phyloP scores from a whole-genome alignment of 306 rosid genomes.

The Hippophae tibetana region DNA sequence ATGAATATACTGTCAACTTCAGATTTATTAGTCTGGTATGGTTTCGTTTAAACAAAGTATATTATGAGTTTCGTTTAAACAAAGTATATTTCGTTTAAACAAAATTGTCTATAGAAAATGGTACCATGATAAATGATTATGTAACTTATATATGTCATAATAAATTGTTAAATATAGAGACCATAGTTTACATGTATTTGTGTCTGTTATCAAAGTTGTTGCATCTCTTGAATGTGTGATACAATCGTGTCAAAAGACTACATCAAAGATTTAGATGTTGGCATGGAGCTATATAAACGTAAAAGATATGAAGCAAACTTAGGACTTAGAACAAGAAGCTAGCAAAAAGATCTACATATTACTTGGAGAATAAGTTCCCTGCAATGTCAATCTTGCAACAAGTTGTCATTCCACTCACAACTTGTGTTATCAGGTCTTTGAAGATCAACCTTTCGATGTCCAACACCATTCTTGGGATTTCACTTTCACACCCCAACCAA shows the following conservation, averaged over 20 bases:
- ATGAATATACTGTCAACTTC: too few species aligned
- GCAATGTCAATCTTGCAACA: conserved; percentile 31
- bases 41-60: too few species aligned
- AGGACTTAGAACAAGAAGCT: conserved; percentile 1
- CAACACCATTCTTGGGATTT: conserved; percentile 57
- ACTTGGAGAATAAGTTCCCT: conserved; percentile 37
- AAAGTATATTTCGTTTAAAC: too few species aligned
- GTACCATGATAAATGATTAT: too few species aligned
- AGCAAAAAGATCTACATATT: conserved; percentile 15
- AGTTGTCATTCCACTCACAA: conserved; percentile 36
- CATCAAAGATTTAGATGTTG: conserved; percentile 19
- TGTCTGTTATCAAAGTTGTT: conserved; percentile 11
- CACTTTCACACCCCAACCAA: conserved; percentile 23
- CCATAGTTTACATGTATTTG: background rate
- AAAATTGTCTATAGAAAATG: too few species aligned
- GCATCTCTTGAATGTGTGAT: conserved; percentile 10
- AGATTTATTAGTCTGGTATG: too few species aligned
- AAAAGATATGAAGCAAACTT: background rate
- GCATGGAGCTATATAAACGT: conserved; percentile 15
- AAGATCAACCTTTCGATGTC: conserved; percentile 78
- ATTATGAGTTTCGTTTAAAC: too few species aligned
- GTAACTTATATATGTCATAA: too few species aligned
- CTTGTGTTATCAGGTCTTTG: conserved; percentile 73
- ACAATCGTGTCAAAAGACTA: conserved; percentile 8
- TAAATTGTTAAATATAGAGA: too few species aligned